These are phyloP conservation scores for Camptophora hylomeconis DNA, from an alignment of 2,329 filamentous ascomycete species.

Conservation along the genomic window DNA sequence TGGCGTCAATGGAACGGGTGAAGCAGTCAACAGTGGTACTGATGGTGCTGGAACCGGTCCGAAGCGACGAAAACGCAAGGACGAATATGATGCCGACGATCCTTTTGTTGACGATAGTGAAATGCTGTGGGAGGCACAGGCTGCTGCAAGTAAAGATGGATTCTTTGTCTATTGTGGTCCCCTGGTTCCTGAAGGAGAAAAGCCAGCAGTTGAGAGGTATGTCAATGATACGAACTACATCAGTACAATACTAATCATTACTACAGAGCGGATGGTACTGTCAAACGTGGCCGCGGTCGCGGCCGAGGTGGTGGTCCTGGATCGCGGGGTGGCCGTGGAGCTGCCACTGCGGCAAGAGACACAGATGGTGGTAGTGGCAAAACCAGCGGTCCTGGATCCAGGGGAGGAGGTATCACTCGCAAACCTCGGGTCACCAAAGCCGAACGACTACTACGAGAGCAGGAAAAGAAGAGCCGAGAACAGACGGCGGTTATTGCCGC, in stretches of 20 bases:
- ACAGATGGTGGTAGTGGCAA: constrained; percentile 11
- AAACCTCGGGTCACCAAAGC: constrained; percentile 81
- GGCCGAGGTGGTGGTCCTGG: constrained; percentile 38
- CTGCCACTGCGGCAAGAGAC: constrained; percentile 9
- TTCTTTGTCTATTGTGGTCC: constrained; percentile 98
- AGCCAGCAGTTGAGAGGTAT: constrained; percentile 52
- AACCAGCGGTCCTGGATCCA: constrained; percentile 14
- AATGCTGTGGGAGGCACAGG: constrained; percentile 87
- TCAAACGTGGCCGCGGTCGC: constrained; percentile 44
- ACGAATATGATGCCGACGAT: constrained; percentile 55
- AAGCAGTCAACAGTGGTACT: constrained; percentile 45
- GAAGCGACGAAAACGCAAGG: constrained; percentile 54
- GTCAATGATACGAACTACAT: constrained; percentile 14
- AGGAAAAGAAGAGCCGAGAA: constrained; percentile 67
- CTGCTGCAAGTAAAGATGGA: constrained; percentile 83
- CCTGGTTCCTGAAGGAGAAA: constrained; percentile 74
- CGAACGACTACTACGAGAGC: constrained; percentile 67
- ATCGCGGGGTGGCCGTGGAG: constrained; percentile 27
- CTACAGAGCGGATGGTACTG: constrained; percentile 51
- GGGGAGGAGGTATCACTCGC: constrained; percentile 44
- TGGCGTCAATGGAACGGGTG: constrained; percentile 33
- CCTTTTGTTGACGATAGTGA: constrained; percentile 82
- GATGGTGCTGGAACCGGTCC: constrained; percentile 46
- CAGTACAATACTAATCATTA: background rate
- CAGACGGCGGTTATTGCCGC: constrained; percentile 26